Evolutionary conservation across 192 early-diverging fungal genomes (phyloP).

Genomic region (Coemansia biformis): DNA sequence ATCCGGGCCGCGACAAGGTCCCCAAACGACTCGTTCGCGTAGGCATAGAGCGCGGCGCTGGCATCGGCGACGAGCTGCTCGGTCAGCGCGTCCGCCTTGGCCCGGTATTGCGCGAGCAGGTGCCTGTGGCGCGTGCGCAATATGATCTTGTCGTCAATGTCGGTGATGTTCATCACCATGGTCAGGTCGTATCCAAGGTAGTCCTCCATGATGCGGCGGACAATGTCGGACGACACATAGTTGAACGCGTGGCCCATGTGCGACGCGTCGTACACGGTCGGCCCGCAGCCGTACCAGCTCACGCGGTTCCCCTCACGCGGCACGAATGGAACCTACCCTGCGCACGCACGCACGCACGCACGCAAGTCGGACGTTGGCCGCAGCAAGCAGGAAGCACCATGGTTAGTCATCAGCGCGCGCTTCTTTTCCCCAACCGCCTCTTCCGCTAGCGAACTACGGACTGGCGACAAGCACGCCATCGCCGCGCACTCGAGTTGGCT

Average conservation of each 20-base stretch:
- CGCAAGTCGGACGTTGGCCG: too few relatives aligned
- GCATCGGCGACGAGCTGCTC: conserved; percentile 55
- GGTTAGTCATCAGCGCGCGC: too few relatives aligned
- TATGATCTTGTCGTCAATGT: conserved; percentile 99
- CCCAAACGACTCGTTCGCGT: conserved; percentile 56
- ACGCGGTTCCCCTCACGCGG: conserved; percentile 76
- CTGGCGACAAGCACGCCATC: too few relatives aligned
- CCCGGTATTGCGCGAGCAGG: conserved; percentile 59
- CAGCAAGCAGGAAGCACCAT: too few relatives aligned
- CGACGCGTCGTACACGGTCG: conserved; percentile 93
- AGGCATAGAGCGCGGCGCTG: conserved; percentile 57
- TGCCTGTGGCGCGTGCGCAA: conserved; percentile 79
- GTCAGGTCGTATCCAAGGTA: conserved; percentile 92
- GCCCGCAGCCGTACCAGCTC: conserved; percentile 97
- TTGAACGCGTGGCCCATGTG: conserved; percentile 96
- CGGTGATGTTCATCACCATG: conserved; percentile 97
- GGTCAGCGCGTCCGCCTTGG: conserved; percentile 41
- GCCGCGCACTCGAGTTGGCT: too few relatives aligned
- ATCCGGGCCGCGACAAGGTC: conserved; percentile 53
- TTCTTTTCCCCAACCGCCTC: too few relatives aligned
- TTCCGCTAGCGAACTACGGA: too few relatives aligned
- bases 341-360: too few relatives aligned
- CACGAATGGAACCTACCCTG: conserved; percentile 82
- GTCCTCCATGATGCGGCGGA: conserved; percentile 88
- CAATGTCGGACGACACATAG: conserved; percentile 90